Percentiles rank a stretch among this genome's conserved stretches.
These are phyloP conservation scores for Parastagonospora avenae DNA, from an alignment of 2,329 filamentous ascomycete species.

Conservation along the genomic window DNA sequence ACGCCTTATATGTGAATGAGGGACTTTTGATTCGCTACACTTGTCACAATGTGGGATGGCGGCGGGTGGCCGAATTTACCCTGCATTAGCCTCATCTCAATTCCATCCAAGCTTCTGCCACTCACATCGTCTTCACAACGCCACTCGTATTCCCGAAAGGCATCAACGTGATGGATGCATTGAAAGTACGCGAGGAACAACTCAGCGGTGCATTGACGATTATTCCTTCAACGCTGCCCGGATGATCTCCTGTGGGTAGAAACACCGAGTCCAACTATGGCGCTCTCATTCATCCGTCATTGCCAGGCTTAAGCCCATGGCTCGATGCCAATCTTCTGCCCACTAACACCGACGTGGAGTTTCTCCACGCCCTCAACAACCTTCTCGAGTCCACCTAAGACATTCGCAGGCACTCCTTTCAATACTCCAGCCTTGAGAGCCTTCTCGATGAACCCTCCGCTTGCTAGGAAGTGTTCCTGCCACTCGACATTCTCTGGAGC, in stretches of 20 bases:
- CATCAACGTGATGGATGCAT: no score
- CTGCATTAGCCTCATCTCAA: no score
- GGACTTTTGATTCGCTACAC: no score
- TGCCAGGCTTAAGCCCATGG: slow-evolving; percentile 12
- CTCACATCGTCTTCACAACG: no score
- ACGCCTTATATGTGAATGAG: no score
- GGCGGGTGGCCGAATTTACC: no score
- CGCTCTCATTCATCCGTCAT: no score
- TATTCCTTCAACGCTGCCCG: neutral
- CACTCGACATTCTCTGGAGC: slow-evolving; percentile 25
- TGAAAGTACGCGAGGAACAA: no score
- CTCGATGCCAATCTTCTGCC: slow-evolving; percentile 34
- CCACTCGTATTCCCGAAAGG: no score
- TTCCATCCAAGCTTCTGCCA: no score
- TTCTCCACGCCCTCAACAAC: slow-evolving; percentile 26
- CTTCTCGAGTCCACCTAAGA: slow-evolving; percentile 31
- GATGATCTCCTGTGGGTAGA: neutral
- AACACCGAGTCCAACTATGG: neutral
- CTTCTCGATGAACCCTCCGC: slow-evolving; percentile 26
- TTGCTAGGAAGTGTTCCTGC: slow-evolving; percentile 22
- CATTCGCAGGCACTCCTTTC: slow-evolving; percentile 25
- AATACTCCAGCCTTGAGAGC: slow-evolving; percentile 24
- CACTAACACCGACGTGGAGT: slow-evolving; percentile 37
- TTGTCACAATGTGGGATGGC: no score
- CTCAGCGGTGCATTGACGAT: neutral